Base-by-base conservation (phyloP, 805 yeast species). In the Myxozyma nipponensis region DNA sequence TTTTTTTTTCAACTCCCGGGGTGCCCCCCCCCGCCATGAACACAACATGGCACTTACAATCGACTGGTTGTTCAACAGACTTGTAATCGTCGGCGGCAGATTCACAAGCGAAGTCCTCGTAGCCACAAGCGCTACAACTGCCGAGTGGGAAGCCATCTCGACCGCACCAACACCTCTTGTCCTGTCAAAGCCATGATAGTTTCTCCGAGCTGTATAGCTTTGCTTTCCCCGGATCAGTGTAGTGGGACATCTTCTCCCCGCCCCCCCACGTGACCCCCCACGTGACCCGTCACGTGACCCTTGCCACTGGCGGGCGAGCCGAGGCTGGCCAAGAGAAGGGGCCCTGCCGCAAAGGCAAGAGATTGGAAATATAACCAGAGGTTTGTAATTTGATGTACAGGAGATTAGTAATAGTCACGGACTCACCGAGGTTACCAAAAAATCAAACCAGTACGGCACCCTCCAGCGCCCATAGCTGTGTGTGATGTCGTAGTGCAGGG, bases 41-140 rank as follows among this genome's bases (percentile, higher is more conserved):
- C 13, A 22, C 3, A 24, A 15, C 7, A 24, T 13, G 21, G 9
- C 26, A 71, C 77, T 44, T 56, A 71, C 73, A 26, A 81, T 74
- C 52, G 77, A 74, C 4, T 83, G 77, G 54, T 72, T 71, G 62
- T 72, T 74, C 23, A 82, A 66, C 42, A 74, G 62, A 30, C 70
- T 66, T 3, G 78, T 67, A 18, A 80, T 56, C 24, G 71, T 67
- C 1, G 75, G 63, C 0, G 88, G 86, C 30, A 83, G 67, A 56
- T 77, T 78, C 25, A 77, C 77, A 30, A 82, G 69, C 53, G 78
- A 78, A 23, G 77, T 73, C 58, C 80, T 59, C 40, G 67, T 57
- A 19, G 76, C 67, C 17, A 62, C 63, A 42, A 64, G 66, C 36
- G 61, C 60, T 18, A 72, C 73, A 1, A 57, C 49, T 1, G 73